Percentiles rank a stretch among this genome's conserved stretches.
Conservation (phyloP, 1,284 basidiomycete genomes). For the Vanrija pseudolonga region DNA sequence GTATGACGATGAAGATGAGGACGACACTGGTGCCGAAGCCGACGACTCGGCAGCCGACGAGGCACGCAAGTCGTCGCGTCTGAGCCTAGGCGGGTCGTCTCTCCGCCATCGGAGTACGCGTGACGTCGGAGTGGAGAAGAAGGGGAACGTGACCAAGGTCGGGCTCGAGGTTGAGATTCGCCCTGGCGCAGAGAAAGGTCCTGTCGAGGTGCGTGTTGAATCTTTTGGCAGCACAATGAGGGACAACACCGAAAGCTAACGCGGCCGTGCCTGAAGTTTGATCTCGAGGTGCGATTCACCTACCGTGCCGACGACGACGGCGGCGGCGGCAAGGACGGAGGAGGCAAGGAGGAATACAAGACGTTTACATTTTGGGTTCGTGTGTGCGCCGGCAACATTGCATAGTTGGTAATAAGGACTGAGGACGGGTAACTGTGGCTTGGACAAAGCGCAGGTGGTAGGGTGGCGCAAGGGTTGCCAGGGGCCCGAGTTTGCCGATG, state of each 20-base stretch:
- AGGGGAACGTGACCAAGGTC: slow-evolving; percentile 79
- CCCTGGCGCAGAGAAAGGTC: slow-evolving; percentile 12
- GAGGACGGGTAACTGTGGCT: too few species aligned
- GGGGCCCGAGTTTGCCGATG: too few species aligned
- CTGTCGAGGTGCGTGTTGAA: slow-evolving; percentile 22
- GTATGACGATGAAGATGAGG: slow-evolving; percentile 77
- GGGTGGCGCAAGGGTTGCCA: too few species aligned
- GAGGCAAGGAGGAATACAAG: slow-evolving; percentile 41
- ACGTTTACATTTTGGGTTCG: slow-evolving; percentile 46
- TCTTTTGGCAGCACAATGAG: background rate
- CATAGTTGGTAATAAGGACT: too few species aligned
- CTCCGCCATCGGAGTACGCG: slow-evolving; percentile 36
- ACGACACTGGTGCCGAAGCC: slow-evolving; percentile 61
- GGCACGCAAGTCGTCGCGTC: slow-evolving; percentile 11
- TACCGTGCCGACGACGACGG: slow-evolving; percentile 75
- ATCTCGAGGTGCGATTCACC: slow-evolving; percentile 85
- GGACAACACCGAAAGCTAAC: too few species aligned
- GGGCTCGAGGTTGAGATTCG: slow-evolving; percentile 49
- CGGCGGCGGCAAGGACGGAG: slow-evolving; percentile 11
- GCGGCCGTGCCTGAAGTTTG: slow-evolving; percentile 61
- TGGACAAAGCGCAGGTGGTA: too few species aligned
- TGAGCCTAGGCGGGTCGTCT: slow-evolving; percentile 49
- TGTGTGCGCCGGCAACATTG: slow-evolving; percentile 30
- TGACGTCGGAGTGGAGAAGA: slow-evolving; percentile 45
- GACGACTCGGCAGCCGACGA: slow-evolving; percentile 28